Conservation (phyloP, 768 basidiomycete species). For the Russula sp. region DNA sequence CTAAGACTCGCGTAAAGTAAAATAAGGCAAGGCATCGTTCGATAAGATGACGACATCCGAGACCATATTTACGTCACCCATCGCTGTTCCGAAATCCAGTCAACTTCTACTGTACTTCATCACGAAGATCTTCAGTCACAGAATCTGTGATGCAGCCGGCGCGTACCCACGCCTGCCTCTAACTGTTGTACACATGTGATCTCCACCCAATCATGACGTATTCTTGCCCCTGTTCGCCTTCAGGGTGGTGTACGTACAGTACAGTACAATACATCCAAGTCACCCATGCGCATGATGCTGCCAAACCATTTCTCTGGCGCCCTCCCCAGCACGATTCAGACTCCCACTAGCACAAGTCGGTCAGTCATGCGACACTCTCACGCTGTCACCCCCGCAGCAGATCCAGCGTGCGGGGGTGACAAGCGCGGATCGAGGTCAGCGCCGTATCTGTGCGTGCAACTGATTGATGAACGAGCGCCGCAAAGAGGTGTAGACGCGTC, state of each 20-base stretch:
- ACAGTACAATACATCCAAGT: background rate
- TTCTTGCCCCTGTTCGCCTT: background rate
- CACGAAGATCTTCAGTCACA: slow-evolving; percentile 1
- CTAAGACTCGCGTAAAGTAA: background rate
- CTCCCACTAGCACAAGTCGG: background rate
- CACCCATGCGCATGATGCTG: background rate
- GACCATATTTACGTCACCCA: background rate
- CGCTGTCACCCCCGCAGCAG: background rate
- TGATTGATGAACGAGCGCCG: background rate
- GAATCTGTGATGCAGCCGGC: background rate
- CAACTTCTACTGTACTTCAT: background rate
- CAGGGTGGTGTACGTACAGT: background rate
- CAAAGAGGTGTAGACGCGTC: background rate
- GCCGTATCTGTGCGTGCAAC: background rate
- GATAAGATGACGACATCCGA: background rate
- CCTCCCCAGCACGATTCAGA: background rate
- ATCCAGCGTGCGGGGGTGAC: background rate
- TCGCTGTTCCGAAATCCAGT: background rate
- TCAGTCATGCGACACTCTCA: slow-evolving; percentile 12
- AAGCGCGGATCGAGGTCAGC: background rate
- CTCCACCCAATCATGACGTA: background rate
- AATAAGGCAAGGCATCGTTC: background rate
- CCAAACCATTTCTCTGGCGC: background rate
- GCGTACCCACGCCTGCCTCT: background rate
- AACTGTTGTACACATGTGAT: background rate